Evolutionary conservation across 352 stramenopile species (phyloP).

Genomic region (Phytophthora parvispora): DNA sequence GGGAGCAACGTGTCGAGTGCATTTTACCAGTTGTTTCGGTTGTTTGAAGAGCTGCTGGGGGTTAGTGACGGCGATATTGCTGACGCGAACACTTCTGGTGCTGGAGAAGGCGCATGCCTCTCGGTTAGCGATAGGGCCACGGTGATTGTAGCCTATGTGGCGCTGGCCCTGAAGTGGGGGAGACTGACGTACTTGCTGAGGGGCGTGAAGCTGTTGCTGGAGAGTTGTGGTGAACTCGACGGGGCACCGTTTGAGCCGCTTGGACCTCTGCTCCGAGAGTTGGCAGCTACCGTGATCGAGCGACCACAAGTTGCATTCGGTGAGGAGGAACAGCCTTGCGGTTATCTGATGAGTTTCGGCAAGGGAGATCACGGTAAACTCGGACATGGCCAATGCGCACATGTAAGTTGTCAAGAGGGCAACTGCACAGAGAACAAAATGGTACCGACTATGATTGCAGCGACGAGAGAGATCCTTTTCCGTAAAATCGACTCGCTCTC

Average conservation of each 20-base stretch:
- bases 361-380: constrained; percentile 90
- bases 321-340: constrained; percentile 40
- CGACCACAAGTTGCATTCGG: constrained; percentile 16
- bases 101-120: constrained; percentile 5
- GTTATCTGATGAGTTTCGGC: constrained; percentile 86
- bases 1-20: constrained; percentile 40
- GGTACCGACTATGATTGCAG: constrained; percentile 67
- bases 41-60: constrained; percentile 54
- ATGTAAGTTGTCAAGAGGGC: constrained; percentile 68
- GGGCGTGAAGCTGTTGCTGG: constrained; percentile 48
- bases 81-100: background rate
- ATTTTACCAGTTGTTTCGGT: constrained; percentile 62
- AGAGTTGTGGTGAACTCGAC: constrained; percentile 25
- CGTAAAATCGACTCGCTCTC: constrained; percentile 86
- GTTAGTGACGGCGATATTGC: background rate
- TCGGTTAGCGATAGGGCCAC: constrained; percentile 35
- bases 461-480: constrained; percentile 61
- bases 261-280: constrained; percentile 43
- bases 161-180: constrained; percentile 77
- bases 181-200: constrained; percentile 62
- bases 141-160: constrained; percentile 63
- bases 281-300: constrained; percentile 47
- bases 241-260: constrained; percentile 37
- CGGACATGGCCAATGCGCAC: constrained; percentile 78
- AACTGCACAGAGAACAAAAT: constrained; percentile 90